Conservation (phyloP, 139 green algal species). For the Nannochloris sp. region DNA sequence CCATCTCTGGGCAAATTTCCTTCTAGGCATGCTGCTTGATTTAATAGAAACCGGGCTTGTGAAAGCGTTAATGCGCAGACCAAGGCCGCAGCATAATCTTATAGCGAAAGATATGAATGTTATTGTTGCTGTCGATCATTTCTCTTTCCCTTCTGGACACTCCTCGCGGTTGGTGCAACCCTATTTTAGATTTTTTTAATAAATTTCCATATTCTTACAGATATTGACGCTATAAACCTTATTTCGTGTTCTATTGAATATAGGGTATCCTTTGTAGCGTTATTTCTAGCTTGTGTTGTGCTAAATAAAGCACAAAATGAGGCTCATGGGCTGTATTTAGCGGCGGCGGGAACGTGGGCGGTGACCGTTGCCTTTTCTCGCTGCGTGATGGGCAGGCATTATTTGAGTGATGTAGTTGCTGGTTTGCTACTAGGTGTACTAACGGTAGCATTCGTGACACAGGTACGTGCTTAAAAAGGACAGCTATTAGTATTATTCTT, state of each 20-base stretch:
- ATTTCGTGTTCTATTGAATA: neutral
- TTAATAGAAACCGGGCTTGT: constrained; percentile 37
- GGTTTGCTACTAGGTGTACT: constrained; percentile 33
- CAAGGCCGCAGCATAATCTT: constrained; percentile 48
- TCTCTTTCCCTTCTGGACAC: constrained; percentile 55
- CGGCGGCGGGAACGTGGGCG: constrained; percentile 17
- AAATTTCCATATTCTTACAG: neutral
- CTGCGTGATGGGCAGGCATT: constrained; percentile 52
- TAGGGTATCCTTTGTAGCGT: constrained; percentile 43
- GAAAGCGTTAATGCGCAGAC: constrained; percentile 33
- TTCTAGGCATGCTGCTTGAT: constrained; percentile 44
- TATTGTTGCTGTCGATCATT: constrained; percentile 51
- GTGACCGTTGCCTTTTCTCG: constrained; percentile 33
- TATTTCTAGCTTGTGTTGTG: constrained; percentile 19
- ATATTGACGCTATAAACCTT: neutral
- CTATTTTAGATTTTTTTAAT: too few species aligned
- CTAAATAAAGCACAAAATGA: neutral
- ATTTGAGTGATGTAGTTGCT: constrained; percentile 43
- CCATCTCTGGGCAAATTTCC: constrained; percentile 21
- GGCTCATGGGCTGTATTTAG: neutral
- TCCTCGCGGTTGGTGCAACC: constrained; percentile 15
- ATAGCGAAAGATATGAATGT: constrained; percentile 38
- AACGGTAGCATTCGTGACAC: constrained; percentile 29
- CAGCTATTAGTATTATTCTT: too few species aligned
- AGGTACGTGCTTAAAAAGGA: too few species aligned